Percentiles rank a stretch among this genome's conserved stretches.
Evolutionary conservation across 768 basidiomycete species (phyloP).

Genomic region (Mycena kentingensis): DNA sequence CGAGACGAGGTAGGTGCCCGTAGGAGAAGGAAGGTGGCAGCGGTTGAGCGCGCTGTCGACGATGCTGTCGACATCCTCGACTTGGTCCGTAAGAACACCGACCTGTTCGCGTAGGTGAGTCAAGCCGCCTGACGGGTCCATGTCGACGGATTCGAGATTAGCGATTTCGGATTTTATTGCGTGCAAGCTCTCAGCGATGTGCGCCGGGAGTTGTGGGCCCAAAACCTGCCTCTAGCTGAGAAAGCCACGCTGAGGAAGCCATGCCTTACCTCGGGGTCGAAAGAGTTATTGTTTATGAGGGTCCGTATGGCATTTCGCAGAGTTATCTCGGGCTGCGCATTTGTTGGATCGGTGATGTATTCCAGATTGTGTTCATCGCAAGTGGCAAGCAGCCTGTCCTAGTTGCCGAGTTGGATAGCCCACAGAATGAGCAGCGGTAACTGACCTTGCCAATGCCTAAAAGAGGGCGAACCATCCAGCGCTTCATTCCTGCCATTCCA

Average conservation of each 20-base stretch:
- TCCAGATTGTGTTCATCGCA: conserved; percentile 62
- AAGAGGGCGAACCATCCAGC: conserved; percentile 74
- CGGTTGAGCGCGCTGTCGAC: conserved; percentile 45
- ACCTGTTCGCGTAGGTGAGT: conserved; percentile 44
- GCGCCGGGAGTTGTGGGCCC: conserved; percentile 26
- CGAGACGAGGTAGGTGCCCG: conserved; percentile 53
- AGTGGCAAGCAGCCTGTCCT: conserved; percentile 83
- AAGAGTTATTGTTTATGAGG: conserved; percentile 29
- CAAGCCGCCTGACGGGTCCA: conserved; percentile 35
- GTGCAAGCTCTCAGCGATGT: conserved; percentile 36
- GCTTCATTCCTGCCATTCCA: conserved; percentile 60
- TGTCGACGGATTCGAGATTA: conserved; percentile 31
- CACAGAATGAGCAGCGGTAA: not conserved
- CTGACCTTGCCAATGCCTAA: conserved; percentile 68
- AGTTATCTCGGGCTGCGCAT: conserved; percentile 73
- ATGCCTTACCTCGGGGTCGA: conserved; percentile 22
- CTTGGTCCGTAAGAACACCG: conserved; percentile 34
- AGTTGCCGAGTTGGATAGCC: conserved; percentile 7
- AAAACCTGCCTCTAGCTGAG: not conserved
- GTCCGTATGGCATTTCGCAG: conserved; percentile 74
- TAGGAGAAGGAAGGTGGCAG: conserved; percentile 44
- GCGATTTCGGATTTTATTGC: conserved; percentile 34
- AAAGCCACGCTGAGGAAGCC: not conserved
- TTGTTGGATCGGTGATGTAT: conserved; percentile 70
- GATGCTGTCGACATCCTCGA: conserved; percentile 45